Evolutionary conservation across 805 yeast species (phyloP), one percentile per base, ranked within the genome.

Genomic region (Saccharomycopsis fibuligera): DNA sequence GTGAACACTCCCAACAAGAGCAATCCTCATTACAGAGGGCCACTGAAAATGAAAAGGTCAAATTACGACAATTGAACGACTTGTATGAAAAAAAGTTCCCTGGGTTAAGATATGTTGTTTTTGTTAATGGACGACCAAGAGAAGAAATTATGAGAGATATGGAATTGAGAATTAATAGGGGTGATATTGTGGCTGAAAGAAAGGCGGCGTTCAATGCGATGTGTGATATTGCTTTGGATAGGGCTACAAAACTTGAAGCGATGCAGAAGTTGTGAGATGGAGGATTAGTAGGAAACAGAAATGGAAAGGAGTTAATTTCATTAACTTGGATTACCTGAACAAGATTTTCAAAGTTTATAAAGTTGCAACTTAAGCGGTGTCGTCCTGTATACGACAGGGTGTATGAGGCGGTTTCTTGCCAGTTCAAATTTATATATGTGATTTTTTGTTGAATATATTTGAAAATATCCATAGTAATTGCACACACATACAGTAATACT

Each of bases 221-320:
- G 95, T 86, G 96, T 63, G 95, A 86, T 63, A 90, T 89, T 49
- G 96, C 96, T 0, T 57, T 74, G 23, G 96, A 88, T 65, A 70
- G 97, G 50, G 81, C 82, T 0, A 55, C 54, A n/a, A 83, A 81
- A 58, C 60, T 78, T 8, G 37, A 16, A 10, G 9, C 37, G 6
- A 33, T 10, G 37, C 19, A n/a, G n/a, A n/a, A n/a, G n/a, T n/a
- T n/a, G n/a, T n/a, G n/a, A n/a, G n/a, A n/a, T n/a, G n/a, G n/a
- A n/a, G n/a, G n/a, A n/a, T n/a, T n/a, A n/a, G n/a, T n/a, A n/a
- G n/a, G n/a, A n/a, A n/a, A n/a, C n/a, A n/a, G n/a, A n/a, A n/a
- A n/a, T n/a, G n/a, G n/a, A n/a, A n/a, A n/a, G n/a, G n/a, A n/a
- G n/a, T n/a, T n/a, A n/a, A n/a, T n/a, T n/a, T n/a, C n/a, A n/a